phyloP scores from a whole-genome alignment of 2,329 filamentous ascomycete genomes.

The Talaromyces sp. region DNA sequence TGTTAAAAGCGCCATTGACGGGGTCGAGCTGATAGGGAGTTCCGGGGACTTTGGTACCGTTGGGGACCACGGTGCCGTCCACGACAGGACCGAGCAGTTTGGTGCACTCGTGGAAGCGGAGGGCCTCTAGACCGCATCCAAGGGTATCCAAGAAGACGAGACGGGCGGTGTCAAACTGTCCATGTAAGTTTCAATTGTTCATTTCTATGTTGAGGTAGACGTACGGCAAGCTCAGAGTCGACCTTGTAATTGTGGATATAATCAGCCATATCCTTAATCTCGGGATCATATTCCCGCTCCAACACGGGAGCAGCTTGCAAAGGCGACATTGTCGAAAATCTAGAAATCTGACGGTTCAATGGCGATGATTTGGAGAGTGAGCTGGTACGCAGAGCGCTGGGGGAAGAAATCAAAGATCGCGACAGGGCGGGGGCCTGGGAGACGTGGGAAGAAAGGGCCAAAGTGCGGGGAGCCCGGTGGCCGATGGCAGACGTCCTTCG shows the following conservation, averaged over 20 bases:
- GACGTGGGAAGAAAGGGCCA: slow-evolving; percentile 47
- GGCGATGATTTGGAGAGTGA: slow-evolving; percentile 16
- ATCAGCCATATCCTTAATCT: slow-evolving; percentile 91
- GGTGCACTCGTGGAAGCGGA: slow-evolving; percentile 92
- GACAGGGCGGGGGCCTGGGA: slow-evolving; percentile 40
- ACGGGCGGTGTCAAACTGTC: slow-evolving; percentile 83
- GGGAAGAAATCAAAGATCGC: slow-evolving; percentile 30
- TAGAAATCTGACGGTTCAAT: slow-evolving; percentile 25
- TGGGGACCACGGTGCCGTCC: slow-evolving; percentile 84
- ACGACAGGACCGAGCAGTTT: slow-evolving; percentile 93
- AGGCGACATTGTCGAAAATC: slow-evolving; percentile 46
- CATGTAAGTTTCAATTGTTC: neutral
- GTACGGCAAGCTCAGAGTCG: slow-evolving; percentile 86
- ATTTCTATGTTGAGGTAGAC: slow-evolving; percentile 32
- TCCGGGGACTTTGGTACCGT: slow-evolving; percentile 86
- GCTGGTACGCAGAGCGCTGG: slow-evolving; percentile 22
- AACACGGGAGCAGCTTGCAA: slow-evolving; percentile 36
- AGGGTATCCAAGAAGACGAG: slow-evolving; percentile 96
- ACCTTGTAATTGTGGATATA: slow-evolving; percentile 93
- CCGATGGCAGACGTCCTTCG: slow-evolving; percentile 37
- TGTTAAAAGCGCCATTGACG: slow-evolving; percentile 96
- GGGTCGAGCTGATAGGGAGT: slow-evolving; percentile 94
- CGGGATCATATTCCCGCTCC: slow-evolving; percentile 72
- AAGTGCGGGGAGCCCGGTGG: slow-evolving; percentile 40
- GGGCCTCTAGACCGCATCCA: slow-evolving; percentile 91